Evolutionary conservation across 1,284 basidiomycete species (phyloP).

Genomic region (Inonotus obliquus): DNA sequence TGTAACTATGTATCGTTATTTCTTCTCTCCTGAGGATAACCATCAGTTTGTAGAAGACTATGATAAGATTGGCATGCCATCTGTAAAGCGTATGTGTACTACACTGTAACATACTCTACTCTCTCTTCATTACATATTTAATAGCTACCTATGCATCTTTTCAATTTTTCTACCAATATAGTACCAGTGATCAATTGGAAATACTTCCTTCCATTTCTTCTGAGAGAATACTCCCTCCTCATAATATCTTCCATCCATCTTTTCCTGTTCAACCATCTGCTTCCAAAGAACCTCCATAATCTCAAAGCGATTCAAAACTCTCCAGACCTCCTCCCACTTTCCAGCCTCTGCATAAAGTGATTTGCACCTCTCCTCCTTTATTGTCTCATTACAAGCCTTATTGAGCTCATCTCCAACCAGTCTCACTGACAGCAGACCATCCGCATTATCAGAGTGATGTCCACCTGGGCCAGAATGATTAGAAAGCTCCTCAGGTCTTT

Average conservation of each 20-base stretch:
- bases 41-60: constrained; percentile 22
- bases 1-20: constrained; percentile 25
- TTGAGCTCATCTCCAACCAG: not conserved
- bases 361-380: not conserved
- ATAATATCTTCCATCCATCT: not conserved
- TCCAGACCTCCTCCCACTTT: not conserved
- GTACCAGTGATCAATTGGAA: not conserved
- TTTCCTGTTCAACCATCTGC: not conserved
- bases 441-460: not conserved
- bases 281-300: not conserved
- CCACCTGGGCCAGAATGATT: not conserved
- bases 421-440: not conserved
- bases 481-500: not conserved
- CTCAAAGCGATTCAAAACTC: not conserved
- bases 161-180: not conserved
- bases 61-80: constrained; percentile 6
- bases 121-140: not conserved
- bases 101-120: not conserved
- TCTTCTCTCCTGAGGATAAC: constrained; percentile 27
- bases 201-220: not conserved
- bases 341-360: not conserved
- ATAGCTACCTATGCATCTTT: not conserved
- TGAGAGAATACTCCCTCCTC: not conserved
- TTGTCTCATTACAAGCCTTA: not conserved
- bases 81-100: not conserved